Evolutionary conservation across 2,329 filamentous ascomycete species (phyloP), one percentile per base, ranked within the genome.

Genomic region (Fusarium equiseti): DNA sequence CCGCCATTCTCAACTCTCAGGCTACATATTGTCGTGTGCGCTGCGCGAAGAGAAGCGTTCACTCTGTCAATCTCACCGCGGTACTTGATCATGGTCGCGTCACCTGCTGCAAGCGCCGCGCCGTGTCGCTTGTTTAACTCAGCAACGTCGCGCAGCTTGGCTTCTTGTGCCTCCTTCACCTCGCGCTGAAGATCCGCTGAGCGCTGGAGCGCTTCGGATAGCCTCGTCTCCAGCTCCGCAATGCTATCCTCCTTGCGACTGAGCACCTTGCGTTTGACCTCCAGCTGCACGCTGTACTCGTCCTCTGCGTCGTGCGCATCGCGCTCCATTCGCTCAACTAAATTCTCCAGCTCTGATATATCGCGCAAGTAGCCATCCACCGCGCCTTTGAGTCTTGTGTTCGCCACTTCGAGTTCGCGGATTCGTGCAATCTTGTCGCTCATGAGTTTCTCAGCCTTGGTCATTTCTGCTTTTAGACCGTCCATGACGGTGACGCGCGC

Each of bases 351-450:
- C 74, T 87, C 85, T 0, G 77, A 73, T 0, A 90, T 81, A 63
- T 90, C 88, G 6, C 84, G 81, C 11, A 83, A 77, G 72, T 90
- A 90, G 3, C 82, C 81, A 22, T 84, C 83, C 0, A 87, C 81
- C 0, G 87, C 86, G 16, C 81, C 81, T 74, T 84, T 83, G 18
- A 90, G 82, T 3, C 86, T 78, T 55, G 84, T 80, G 18, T 87
- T 82, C 26, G 82, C 83, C 3, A 83, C 71, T 53, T 89, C 84
- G 0, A 88, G 82, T 63, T 87, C 86, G 5, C 76, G 73, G 50
- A 87, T 81, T 9, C 76, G 77, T 3, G 66, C 77, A 42, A 83
- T 80, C 24, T 80, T 80, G n/a, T 81, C 79, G 12, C 73, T 70
- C 35, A 86, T 76, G 24, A 77, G 71, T 3, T 65, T 58, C 51